A percentile compares a stretch with the other conserved stretches of the same genome.
Evolutionary conservation across 257 asterid genomes (phyloP).

Genomic region (Nicotiana noctiflora): DNA sequence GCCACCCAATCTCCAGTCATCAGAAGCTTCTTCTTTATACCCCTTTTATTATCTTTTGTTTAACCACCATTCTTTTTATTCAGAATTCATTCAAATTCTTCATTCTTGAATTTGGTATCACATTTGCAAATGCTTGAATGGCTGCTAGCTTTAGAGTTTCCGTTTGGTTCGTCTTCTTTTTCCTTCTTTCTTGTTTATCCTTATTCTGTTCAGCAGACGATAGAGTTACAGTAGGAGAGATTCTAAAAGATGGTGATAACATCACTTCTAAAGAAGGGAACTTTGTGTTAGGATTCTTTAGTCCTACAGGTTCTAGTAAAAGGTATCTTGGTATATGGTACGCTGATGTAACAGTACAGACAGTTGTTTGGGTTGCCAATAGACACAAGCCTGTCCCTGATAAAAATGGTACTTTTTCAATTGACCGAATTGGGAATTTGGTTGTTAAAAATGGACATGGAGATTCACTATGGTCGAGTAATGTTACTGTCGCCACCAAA

Average conservation of each 20-base stretch:
- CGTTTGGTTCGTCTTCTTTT: conserved; percentile 9
- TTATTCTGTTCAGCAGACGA: conserved; percentile 22
- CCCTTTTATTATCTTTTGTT: not conserved
- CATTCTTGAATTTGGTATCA: not conserved
- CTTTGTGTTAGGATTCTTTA: conserved; percentile 65
- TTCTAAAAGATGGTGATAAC: conserved; percentile 38
- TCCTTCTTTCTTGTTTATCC: conserved; percentile 9
- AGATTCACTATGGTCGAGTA: conserved; percentile 35
- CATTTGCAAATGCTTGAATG: conserved; percentile 2
- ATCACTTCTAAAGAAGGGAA: conserved; percentile 31
- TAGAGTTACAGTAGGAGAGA: conserved; percentile 22
- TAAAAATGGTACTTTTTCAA: conserved; percentile 28
- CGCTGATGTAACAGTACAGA: conserved; percentile 10
- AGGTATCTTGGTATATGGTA: conserved; percentile 78
- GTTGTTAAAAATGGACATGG: conserved; percentile 27
- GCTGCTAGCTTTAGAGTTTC: not conserved
- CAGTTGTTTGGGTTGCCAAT: conserved; percentile 78
- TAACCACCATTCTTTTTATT: not conserved
- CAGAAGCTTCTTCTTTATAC: not conserved
- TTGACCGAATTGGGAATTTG: conserved; percentile 37
- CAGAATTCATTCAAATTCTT: not conserved
- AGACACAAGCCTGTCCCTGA: conserved; percentile 49
- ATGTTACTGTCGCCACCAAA: conserved; percentile 11
- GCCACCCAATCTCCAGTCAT: not conserved
- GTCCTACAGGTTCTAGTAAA: conserved; percentile 33